These are phyloP conservation scores for Penicillium capsulatum DNA, from an alignment of 2,329 filamentous ascomycete genomes.

Conservation along the genomic window DNA sequence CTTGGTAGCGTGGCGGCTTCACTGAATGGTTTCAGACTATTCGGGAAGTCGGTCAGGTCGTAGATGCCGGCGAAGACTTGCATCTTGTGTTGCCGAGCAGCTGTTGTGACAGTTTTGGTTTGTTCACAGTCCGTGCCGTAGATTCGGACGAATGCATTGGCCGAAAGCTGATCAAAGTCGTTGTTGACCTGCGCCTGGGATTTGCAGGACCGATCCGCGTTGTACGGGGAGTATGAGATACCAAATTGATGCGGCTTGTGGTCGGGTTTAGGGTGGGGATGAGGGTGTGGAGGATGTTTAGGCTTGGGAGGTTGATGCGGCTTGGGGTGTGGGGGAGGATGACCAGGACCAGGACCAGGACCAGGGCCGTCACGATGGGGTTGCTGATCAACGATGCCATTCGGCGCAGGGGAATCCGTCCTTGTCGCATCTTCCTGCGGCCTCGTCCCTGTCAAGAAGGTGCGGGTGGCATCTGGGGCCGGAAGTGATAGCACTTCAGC, in stretches of 20 bases:
- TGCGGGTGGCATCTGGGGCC: slow-evolving; percentile 1
- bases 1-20: slow-evolving; percentile 48
- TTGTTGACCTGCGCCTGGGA: slow-evolving; percentile 55
- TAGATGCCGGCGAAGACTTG: slow-evolving; percentile 74
- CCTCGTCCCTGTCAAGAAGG: slow-evolving; percentile 1
- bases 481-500: neutral
- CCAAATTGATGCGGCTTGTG: slow-evolving; percentile 36
- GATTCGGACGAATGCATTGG: slow-evolving; percentile 64
- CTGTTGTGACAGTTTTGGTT: slow-evolving; percentile 57
- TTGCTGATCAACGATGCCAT: slow-evolving; percentile 16
- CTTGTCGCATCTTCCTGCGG: slow-evolving; percentile 1
- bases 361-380: slow-evolving; percentile 35
- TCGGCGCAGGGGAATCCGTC: neutral
- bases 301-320: too few relatives aligned
- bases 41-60: slow-evolving; percentile 54
- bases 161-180: slow-evolving; percentile 59
- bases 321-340: slow-evolving; percentile 31
- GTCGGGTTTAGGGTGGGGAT: slow-evolving; percentile 7
- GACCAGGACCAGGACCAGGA: slow-evolving; percentile 28
- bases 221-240: slow-evolving; percentile 58
- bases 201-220: slow-evolving; percentile 61
- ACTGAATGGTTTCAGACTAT: slow-evolving; percentile 60
- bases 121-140: slow-evolving; percentile 80
- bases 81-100: slow-evolving; percentile 61
- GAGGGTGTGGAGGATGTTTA: slow-evolving; percentile 3